phyloP scores from a whole-genome alignment of 805 yeast genomes.

The Candida stauntonica region DNA sequence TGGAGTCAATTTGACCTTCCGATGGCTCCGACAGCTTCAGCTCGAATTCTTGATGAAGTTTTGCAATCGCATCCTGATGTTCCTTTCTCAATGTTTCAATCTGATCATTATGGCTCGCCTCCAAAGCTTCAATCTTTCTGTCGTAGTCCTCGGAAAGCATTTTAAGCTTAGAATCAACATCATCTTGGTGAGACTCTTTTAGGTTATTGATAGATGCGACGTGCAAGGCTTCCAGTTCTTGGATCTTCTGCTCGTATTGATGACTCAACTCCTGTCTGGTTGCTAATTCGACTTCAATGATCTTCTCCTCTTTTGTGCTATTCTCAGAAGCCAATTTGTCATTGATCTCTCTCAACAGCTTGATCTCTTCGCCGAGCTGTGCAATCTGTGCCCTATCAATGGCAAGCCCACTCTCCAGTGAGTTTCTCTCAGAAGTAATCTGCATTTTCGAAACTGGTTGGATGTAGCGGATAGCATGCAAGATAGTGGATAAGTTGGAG shows the following conservation, averaged over 20 bases:
- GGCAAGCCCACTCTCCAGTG: slow-evolving; percentile 13
- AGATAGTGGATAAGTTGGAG: slow-evolving; percentile 18
- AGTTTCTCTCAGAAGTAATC: slow-evolving; percentile 18
- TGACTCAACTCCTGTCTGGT: slow-evolving; percentile 28
- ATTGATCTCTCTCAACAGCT: slow-evolving; percentile 15
- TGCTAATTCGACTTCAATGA: slow-evolving; percentile 24
- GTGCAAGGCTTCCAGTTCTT: slow-evolving; percentile 35
- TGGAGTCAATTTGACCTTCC: no score
- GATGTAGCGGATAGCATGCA: slow-evolving; percentile 26
- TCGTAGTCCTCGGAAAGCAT: slow-evolving; percentile 32
- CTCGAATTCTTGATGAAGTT: not conserved
- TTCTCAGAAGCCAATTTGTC: slow-evolving; percentile 22
- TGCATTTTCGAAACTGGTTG: slow-evolving; percentile 27
- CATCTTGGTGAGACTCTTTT: slow-evolving; percentile 25
- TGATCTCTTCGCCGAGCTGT: slow-evolving; percentile 19
- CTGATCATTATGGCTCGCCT: slow-evolving; percentile 5
- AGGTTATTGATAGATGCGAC: slow-evolving; percentile 30
- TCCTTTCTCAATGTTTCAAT: not conserved
- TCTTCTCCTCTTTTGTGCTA: slow-evolving; percentile 20
- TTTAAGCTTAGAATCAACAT: slow-evolving; percentile 29
- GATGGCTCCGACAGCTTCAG: not conserved
- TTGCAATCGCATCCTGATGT: not conserved
- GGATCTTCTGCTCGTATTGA: slow-evolving; percentile 33
- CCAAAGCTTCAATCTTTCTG: slow-evolving; percentile 26
- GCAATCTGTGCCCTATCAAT: slow-evolving; percentile 7